Base-by-base conservation (phyloP, 352 stramenopile species). In the Globisporangium megalacanthum region DNA sequence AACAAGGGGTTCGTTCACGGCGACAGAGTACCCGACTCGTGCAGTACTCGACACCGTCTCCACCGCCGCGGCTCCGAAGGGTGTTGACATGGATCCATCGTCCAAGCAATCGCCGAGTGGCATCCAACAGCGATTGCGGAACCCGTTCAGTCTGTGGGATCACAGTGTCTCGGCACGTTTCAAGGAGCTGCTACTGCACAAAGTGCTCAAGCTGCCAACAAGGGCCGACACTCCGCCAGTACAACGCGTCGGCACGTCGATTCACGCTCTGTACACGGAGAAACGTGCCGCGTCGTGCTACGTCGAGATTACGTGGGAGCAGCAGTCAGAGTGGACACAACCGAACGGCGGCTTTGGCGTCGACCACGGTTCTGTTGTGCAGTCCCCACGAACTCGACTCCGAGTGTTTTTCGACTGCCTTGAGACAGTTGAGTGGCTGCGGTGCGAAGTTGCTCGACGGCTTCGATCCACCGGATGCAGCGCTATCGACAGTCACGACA, bases 401-500 rank as follows among this genome's bases (percentile, higher is more conserved):
- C 67, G 67, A 7, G 72, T 78, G 15, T 82, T 72, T 49, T 75
- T 69, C 36, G 67, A 62, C 1, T 54, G 62, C 11, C 35, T 53
- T 5, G 42, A 44, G 19, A 77, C 64, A 19, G 65, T 75, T 39
- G 59, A 64, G 52, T 77, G 69, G 69, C 61, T 82, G 3, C 56
- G 59, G n/a, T 52, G 69, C 20, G 64, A 78, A 37, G 64, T 75
- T 22, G 31, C 22, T 4, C 31, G 56, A 41, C 62, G 66, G 13
- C 70, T 61, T 19, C 66, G 60, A 42, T 46, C 51, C 46, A 31
- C 68, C 3, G 59, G 56, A 7, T 41, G 61, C 47, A 49, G 53
- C 31, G 54, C 62, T n/a, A n/a, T n/a, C 3, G 33, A 56, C 20
- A 17, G 52, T 52, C 35, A 39, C 35, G 51, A 70, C 41, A 51